Percentiles rank a stretch among this genome's conserved stretches.
phyloP scores from a whole-genome alignment of 1,284 basidiomycete genomes.

The Butyriboletus appendiculatus region DNA sequence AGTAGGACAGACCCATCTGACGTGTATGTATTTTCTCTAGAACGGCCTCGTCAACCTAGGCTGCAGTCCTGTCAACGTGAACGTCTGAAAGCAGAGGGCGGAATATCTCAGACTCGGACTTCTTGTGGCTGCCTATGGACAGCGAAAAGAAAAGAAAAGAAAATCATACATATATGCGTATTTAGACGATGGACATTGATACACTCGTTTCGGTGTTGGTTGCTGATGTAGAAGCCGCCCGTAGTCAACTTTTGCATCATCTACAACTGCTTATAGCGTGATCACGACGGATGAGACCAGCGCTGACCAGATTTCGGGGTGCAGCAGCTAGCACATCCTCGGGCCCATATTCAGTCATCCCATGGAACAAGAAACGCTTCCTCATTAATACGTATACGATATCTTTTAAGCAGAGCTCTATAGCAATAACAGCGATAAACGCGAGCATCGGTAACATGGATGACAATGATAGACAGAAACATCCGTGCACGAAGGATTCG shows the following conservation, averaged over 20 bases:
- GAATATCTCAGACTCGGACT: background rate
- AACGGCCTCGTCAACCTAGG: background rate
- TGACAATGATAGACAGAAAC: background rate
- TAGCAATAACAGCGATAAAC: constrained; percentile 1
- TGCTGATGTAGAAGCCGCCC: background rate
- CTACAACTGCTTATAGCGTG: background rate
- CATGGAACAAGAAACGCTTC: background rate
- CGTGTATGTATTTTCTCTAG: constrained; percentile 4
- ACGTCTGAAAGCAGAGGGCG: background rate
- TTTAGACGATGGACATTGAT: background rate
- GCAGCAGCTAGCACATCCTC: background rate
- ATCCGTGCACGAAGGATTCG: background rate
- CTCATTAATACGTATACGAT: constrained; percentile 19
- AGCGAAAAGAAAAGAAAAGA: background rate
- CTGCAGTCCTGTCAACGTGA: constrained; percentile 10
- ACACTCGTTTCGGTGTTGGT: background rate
- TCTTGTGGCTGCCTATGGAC: constrained; percentile 3
- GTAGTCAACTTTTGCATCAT: background rate
- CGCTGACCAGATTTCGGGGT: too few relatives aligned
- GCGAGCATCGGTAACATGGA: constrained; percentile 4
- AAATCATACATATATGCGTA: too few relatives aligned
- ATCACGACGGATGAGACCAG: background rate
- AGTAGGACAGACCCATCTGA: background rate
- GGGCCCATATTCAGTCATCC: background rate
- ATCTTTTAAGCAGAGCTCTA: constrained; percentile 4